A percentile compares a stretch with the other conserved stretches of the same genome.
These are phyloP conservation scores for Pleodorina starrii DNA, from an alignment of 139 green algal genomes.

Conservation along the genomic window DNA sequence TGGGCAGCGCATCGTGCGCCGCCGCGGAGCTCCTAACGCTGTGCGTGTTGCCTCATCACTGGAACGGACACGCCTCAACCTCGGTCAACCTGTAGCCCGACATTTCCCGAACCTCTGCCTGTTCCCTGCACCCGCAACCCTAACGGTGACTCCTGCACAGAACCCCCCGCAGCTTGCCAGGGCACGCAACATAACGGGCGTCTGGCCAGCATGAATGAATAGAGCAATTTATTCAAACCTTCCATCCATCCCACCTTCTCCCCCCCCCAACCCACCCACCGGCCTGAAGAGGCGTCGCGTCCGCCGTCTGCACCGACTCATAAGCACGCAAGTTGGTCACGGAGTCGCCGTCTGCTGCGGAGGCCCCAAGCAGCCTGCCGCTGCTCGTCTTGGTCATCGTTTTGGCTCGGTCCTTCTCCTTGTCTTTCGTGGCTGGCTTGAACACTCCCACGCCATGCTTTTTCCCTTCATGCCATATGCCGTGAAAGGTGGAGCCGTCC, in stretches of 20 bases:
- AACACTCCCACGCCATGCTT: conserved; percentile 91
- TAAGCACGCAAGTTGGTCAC: not conserved
- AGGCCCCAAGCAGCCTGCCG: not conserved
- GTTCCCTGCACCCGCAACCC: too few relatives aligned
- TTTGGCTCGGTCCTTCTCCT: not conserved
- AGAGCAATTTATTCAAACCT: not conserved
- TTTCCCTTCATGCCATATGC: conserved; percentile 84
- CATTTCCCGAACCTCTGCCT: too few relatives aligned
- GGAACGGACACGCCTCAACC: too few relatives aligned
- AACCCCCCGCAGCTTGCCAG: too few relatives aligned
- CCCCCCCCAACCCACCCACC: not conserved
- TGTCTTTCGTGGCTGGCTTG: conserved; percentile 54
- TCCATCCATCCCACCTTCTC: not conserved
- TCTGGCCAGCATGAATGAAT: not conserved
- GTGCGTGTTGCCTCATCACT: too few relatives aligned
- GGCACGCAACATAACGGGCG: not conserved
- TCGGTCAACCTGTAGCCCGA: too few relatives aligned
- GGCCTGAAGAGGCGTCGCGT: not conserved
- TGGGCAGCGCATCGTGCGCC: too few relatives aligned
- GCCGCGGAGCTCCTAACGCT: too few relatives aligned
- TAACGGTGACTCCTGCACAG: too few relatives aligned
- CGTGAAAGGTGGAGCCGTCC: conserved; percentile 89
- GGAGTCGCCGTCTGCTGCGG: not conserved
- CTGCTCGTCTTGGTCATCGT: conserved; percentile 17
- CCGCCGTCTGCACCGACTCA: not conserved